Percentiles rank a stretch among this genome's conserved stretches.
These are phyloP conservation scores for Geotrichum candidum DNA, from an alignment of 1,139 yeast genomes.

Conservation along the genomic window DNA sequence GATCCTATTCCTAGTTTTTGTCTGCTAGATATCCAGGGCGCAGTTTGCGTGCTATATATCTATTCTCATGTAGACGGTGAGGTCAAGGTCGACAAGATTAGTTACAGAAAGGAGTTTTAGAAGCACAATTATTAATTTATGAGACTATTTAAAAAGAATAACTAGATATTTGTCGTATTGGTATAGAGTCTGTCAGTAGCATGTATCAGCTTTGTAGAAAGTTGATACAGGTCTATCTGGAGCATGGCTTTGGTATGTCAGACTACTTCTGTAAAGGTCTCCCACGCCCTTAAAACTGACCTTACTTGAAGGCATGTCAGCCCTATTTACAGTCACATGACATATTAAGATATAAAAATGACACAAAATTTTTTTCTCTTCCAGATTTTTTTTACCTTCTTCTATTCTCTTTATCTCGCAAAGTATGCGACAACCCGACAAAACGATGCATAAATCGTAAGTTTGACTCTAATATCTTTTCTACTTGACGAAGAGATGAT, in stretches of 20 bases:
- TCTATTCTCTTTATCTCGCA: background rate
- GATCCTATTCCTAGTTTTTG: conserved; percentile 81
- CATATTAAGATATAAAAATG: background rate
- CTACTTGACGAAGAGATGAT: conserved; percentile 14
- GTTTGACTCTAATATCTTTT: background rate
- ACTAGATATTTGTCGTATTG: background rate
- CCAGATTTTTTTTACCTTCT: background rate
- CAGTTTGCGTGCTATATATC: conserved; percentile 73
- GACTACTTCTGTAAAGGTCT: background rate
- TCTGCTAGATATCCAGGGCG: conserved; percentile 72
- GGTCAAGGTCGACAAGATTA: conserved; percentile 86
- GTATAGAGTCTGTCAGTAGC: background rate
- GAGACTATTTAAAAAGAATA: background rate
- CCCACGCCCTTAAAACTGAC: background rate
- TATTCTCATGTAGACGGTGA: conserved; percentile 77
- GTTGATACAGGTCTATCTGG: background rate
- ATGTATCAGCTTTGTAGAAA: background rate
- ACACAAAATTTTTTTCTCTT: background rate
- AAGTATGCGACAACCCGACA: background rate
- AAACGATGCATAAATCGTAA: background rate
- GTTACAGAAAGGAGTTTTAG: conserved; percentile 49
- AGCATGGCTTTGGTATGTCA: background rate
- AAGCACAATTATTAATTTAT: conserved; percentile 1
- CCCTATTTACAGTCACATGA: background rate
- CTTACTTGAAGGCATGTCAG: background rate